Conservation (phyloP, 306 rosid species). For the Lathyrus tuberosus region DNA sequence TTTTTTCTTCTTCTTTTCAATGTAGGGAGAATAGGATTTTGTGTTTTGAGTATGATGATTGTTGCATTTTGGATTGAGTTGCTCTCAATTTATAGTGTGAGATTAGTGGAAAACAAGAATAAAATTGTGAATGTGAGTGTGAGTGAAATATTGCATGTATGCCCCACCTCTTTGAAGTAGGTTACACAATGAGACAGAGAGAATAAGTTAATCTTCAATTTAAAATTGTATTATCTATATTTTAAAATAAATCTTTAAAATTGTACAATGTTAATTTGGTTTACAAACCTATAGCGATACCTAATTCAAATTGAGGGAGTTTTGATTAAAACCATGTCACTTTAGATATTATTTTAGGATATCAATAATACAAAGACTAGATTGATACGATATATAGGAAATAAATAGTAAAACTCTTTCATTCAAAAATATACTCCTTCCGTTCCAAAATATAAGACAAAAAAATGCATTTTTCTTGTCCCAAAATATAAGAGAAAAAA, state of each 20-base stretch:
- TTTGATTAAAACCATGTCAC: no score
- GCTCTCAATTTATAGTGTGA: constrained; percentile 65
- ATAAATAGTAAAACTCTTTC: no score
- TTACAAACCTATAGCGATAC: no score
- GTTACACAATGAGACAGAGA: constrained; percentile 19
- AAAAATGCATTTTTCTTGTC: no score
- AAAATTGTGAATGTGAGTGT: constrained; percentile 7
- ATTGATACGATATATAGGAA: no score
- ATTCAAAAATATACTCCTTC: no score
- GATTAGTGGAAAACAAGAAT: constrained; percentile 19
- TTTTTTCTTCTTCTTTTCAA: constrained; percentile 47
- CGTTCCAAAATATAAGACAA: no score
- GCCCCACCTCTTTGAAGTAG: constrained; percentile 26
- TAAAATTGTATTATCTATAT: not conserved
- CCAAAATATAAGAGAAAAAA: no score
- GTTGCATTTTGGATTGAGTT: constrained; percentile 47
- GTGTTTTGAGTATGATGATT: constrained; percentile 15
- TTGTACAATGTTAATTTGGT: not conserved
- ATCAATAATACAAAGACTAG: no score
- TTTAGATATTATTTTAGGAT: no score
- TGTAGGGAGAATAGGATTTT: constrained; percentile 13
- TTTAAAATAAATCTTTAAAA: no score
- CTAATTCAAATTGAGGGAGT: no score
- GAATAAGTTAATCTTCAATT: not conserved
- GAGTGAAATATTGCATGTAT: constrained; percentile 20